Conservation (phyloP, 208 protist genomes). For the Borovskyia barvae region DNA sequence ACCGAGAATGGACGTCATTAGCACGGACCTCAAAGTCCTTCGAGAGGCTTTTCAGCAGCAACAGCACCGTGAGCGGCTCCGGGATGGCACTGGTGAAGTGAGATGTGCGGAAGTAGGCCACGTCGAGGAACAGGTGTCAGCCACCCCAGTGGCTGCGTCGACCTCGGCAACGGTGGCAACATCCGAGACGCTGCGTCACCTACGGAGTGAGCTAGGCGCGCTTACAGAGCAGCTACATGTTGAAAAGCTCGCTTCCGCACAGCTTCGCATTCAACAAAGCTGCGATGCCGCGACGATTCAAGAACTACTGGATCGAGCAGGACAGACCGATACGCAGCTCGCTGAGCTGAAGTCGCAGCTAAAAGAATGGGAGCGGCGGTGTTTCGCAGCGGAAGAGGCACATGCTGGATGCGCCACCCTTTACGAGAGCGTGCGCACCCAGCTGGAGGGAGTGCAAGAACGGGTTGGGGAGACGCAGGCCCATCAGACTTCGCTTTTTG, state of each 20-base stretch:
- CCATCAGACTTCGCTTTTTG: not conserved
- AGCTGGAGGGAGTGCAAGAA: slow-evolving; percentile 8
- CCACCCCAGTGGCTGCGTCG: no score
- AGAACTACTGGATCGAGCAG: slow-evolving; percentile 3
- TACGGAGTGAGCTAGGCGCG: slow-evolving; percentile 14
- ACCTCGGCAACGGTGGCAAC: not conserved
- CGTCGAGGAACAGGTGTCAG: no score
- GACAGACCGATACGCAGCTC: slow-evolving; percentile 9
- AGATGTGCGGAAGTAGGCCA: no score
- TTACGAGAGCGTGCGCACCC: slow-evolving; percentile 3
- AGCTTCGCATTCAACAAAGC: slow-evolving; percentile 30
- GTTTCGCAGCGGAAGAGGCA: not conserved
- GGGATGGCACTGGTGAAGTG: not conserved
- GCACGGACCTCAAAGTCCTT: not conserved
- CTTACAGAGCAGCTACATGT: slow-evolving; percentile 25
- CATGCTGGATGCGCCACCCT: slow-evolving; percentile 4
- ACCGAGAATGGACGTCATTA: not conserved
- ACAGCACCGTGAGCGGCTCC: slow-evolving; percentile 2
- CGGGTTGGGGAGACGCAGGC: slow-evolving; percentile 3
- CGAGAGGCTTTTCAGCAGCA: slow-evolving; percentile 5
- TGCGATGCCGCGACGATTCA: slow-evolving; percentile 14
- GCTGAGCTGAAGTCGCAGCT: slow-evolving; percentile 18
- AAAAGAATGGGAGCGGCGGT: slow-evolving; percentile 19
- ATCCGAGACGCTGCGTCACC: not conserved
- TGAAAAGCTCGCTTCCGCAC: slow-evolving; percentile 11